phyloP scores from a whole-genome alignment of 805 yeast species.

The Saccharomycopsis fermentans region DNA sequence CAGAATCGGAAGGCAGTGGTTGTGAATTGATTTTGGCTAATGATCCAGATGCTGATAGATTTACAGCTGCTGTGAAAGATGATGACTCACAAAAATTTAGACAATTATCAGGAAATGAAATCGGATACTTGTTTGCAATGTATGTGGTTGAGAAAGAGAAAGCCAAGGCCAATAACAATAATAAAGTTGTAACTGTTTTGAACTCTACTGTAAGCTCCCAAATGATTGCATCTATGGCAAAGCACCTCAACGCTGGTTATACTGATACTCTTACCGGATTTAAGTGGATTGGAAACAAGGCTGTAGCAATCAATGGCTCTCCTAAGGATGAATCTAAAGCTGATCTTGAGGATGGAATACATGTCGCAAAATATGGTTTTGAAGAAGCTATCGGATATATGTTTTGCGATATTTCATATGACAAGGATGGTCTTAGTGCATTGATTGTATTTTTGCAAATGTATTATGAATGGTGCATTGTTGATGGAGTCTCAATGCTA shows the following conservation, averaged over 20 bases:
- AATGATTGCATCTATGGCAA: conserved; percentile 61
- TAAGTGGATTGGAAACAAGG: conserved; percentile 93
- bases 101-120: conserved; percentile 85
- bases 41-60: conserved; percentile 97
- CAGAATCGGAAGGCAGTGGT: conserved; percentile 32
- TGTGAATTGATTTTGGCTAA: conserved; percentile 64
- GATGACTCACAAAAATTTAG: conserved; percentile 40
- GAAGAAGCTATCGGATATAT: conserved; percentile 96
- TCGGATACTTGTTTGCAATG: conserved; percentile 76
- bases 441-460: conserved; percentile 66
- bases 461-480: conserved; percentile 21
- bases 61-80: conserved; percentile 63
- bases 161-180: conserved; percentile 21
- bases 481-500: conserved; percentile 29
- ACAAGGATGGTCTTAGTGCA: conserved; percentile 89
- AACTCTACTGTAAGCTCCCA: conserved; percentile 93
- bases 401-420: conserved; percentile 67
- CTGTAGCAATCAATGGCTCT: conserved; percentile 53
- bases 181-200: conserved; percentile 40
- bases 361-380: conserved; percentile 71
- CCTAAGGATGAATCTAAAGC: conserved; percentile 65
- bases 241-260: conserved; percentile 46
- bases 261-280: conserved; percentile 89
- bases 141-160: conserved; percentile 35
- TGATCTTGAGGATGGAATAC: conserved; percentile 69